phyloP scores from a whole-genome alignment of 192 early-diverging fungal species.

The Pilobolus umbonatus region DNA sequence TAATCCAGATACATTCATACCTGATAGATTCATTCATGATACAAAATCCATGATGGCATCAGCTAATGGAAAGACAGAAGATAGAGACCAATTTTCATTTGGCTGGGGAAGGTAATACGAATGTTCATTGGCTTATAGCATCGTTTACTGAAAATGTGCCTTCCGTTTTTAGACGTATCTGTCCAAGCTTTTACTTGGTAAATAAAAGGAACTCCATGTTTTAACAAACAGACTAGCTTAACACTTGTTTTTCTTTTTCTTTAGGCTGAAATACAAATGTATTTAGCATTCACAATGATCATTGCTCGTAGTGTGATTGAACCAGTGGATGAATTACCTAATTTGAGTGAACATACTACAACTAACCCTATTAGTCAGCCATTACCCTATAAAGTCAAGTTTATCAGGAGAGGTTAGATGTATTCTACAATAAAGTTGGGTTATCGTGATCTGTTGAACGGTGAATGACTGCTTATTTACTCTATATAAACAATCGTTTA shows the following conservation, averaged over 20 bases:
- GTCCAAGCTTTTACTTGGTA: constrained; percentile 6
- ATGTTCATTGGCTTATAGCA: too few relatives aligned
- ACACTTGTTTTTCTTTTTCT: background rate
- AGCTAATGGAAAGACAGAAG: constrained; percentile 17
- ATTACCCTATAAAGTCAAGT: too few relatives aligned
- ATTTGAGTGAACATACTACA: too few relatives aligned
- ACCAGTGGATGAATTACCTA: too few relatives aligned
- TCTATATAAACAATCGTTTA: too few relatives aligned
- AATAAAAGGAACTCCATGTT: too few relatives aligned
- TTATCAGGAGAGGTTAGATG: too few relatives aligned
- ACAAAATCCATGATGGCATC: constrained; percentile 3
- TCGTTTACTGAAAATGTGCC: background rate
- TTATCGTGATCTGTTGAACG: too few relatives aligned
- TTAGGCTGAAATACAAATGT: background rate
- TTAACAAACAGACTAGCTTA: background rate
- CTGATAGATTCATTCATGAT: constrained; percentile 1
- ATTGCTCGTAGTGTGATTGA: background rate
- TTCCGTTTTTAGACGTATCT: too few relatives aligned
- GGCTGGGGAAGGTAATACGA: constrained; percentile 17
- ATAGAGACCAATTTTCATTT: constrained; percentile 15
- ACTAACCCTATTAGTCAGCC: too few relatives aligned
- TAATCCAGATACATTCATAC: background rate
- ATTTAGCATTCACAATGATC: background rate
- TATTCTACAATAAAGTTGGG: too few relatives aligned
- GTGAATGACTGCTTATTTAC: too few relatives aligned